Percentiles rank a stretch among this genome's conserved stretches.
phyloP scores from a whole-genome alignment of 805 yeast species.

The Teunomyces pallodes region DNA sequence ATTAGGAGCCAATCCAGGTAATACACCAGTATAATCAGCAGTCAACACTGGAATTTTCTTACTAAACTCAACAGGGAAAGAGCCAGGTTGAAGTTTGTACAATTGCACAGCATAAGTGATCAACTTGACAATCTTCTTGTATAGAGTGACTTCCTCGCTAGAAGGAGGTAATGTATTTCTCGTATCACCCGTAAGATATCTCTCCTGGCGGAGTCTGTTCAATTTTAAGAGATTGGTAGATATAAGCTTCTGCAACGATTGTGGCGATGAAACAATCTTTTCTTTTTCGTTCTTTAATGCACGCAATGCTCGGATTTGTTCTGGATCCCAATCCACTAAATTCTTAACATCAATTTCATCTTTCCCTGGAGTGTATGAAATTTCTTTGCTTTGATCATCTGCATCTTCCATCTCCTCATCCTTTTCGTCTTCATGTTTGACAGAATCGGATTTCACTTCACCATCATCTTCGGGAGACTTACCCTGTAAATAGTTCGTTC shows the following conservation, averaged over 20 bases:
- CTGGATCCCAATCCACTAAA: conserved; percentile 37
- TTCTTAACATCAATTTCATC: conserved; percentile 28
- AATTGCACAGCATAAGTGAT: conserved; percentile 31
- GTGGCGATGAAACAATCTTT: conserved; percentile 24
- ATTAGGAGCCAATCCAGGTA: conserved; percentile 58
- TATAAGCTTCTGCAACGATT: conserved; percentile 32
- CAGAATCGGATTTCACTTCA: conserved; percentile 9
- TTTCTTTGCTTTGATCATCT: conserved; percentile 1
- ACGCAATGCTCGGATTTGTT: conserved; percentile 21
- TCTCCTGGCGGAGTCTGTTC: conserved; percentile 40
- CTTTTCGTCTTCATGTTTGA: conserved; percentile 10
- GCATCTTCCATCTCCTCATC: conserved; percentile 10
- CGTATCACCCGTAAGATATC: conserved; percentile 30
- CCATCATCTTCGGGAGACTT: conserved; percentile 4
- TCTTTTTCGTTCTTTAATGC: conserved; percentile 24
- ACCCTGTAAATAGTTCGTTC: conserved; percentile 12
- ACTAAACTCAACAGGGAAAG: conserved; percentile 29
- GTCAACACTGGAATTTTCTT: conserved; percentile 64
- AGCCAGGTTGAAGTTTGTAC: conserved; percentile 23
- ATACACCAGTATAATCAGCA: conserved; percentile 71
- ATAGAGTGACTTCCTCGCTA: conserved; percentile 23
- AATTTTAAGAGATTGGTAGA: conserved; percentile 31
- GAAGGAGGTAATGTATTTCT: conserved; percentile 26
- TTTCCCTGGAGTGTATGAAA: conserved; percentile 5
- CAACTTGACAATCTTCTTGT: conserved; percentile 29